Evolutionary conservation across 768 basidiomycete genomes (phyloP), one percentile per base, ranked within the genome.

Genomic region (Crepidotus variabilis): DNA sequence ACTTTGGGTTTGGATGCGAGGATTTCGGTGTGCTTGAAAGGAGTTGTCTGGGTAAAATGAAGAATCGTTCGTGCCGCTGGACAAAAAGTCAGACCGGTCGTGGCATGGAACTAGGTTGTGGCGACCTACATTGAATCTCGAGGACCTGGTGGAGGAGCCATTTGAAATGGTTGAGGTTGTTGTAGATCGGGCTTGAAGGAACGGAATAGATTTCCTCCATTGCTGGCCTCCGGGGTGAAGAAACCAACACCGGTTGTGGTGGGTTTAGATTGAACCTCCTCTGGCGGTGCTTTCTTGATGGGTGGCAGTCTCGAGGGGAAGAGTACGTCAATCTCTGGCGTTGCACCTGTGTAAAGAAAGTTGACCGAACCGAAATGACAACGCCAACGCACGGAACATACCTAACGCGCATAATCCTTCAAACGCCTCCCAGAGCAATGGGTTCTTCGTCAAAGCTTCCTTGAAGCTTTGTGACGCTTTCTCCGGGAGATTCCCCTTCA

Each of bases 371-470:
- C 28, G n/a, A 21, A 48, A 53, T 35, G 51, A 55, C 6, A 57
- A 51, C 32, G 14, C 34, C 36, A 57, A 23, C 23, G 5, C 39
- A 53, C 34, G 52, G n/a, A 58, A 72, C 77, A 51, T 63, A 89
- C 94, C 94, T 47, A 92, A 72, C 28, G 79, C 72, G 68, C 94
- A 96, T 33, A 97, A 70, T 0, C 91, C 93, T 65, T 94, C 91
- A 64, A 94, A 90, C 4, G 94, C 94, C 69, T 97, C 94, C 93
- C 93, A 96, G 53, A 94, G 72, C 67, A 91, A 81, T 32, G 92
- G 90, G 66, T 92, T 87, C 48, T 85, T 67, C 13, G 75, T 68
- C 58, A 97, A 76, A 23, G 92, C 89, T 57, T 85, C 81, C 47
- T 78, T 78, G 69, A 88, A 95, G 65, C 85, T 87, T 53, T 72